A percentile compares a stretch with the other conserved stretches of the same genome.
Conservation (phyloP, 495 filamentous ascomycete genomes). For the Penicillium roqueforti region DNA sequence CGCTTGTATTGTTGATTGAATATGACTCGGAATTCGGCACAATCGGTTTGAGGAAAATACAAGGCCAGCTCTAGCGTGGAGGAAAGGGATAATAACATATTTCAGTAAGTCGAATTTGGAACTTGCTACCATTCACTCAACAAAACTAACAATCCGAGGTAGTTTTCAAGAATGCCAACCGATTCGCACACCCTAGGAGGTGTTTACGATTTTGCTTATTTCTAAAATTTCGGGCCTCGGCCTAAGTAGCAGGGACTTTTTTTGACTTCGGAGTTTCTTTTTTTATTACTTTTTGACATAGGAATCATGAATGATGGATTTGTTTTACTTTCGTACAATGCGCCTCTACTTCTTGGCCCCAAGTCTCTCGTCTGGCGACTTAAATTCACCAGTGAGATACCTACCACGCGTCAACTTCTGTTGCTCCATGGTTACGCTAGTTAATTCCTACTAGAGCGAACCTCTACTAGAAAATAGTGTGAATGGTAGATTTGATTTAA, state of each 20-base stretch:
- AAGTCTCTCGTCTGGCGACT: not conserved
- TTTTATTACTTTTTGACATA: conserved; percentile 7
- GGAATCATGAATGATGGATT: conserved; percentile 27
- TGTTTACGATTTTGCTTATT: conserved; percentile 15
- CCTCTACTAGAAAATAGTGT: not conserved
- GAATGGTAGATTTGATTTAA: not conserved
- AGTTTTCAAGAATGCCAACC: conserved; percentile 18
- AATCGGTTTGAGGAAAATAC: conserved; percentile 2
- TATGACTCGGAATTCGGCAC: not conserved
- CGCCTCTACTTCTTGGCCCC: not conserved
- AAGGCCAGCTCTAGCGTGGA: conserved; percentile 29
- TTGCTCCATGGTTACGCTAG: not conserved
- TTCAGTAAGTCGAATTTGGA: conserved; percentile 23
- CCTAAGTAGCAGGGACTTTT: conserved; percentile 9
- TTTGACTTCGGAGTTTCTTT: conserved; percentile 5
- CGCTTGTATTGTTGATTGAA: not conserved
- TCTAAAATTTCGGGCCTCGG: conserved; percentile 9
- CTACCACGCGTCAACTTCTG: not conserved
- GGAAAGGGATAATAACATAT: conserved; percentile 33
- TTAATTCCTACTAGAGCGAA: not conserved
- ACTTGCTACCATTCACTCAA: not conserved
- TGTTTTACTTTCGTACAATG: conserved; percentile 3
- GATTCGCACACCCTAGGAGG: conserved; percentile 6
- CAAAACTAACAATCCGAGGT: not conserved
- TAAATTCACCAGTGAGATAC: not conserved